Base-by-base conservation (phyloP, 352 stramenopile genomes). In the Globisporangium okanoganense region DNA sequence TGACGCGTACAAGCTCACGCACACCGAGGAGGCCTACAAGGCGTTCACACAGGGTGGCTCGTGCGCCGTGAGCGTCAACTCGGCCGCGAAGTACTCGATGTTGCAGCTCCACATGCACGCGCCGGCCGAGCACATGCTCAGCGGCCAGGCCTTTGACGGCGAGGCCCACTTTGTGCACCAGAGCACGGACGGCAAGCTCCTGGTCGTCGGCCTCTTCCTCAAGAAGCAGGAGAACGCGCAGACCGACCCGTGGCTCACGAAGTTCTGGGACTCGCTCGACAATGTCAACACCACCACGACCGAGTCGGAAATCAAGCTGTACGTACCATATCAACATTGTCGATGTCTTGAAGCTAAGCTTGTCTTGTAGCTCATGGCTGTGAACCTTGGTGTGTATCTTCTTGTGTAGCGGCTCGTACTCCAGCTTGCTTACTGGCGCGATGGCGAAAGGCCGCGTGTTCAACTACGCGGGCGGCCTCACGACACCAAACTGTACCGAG, bases 121-220 rank as follows among this genome's bases (percentile, higher is more conserved):
- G 12, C 71, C 71, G 2, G 45, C 66, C 3, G 74, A 83, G 55
- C 74, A 83, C 74, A 76, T 58, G 25, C 40, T 83, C 43, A 55
- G 69, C 35, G 74, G 74, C 44, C 73, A 76, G 40, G 60, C 60
- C 20, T 60, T 68, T 41, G 69, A 74, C 33, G 71, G 51, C 44
- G 74, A 78, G 43, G 52, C 73, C 18, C 74, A 83, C 58, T 79
- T 79, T 61, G 74, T 83, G 18, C 74, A 83, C 61, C 33, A 60
- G 31, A 43, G 38, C 25, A 50, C 48, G 18, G 33, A 58, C 36
- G 65, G 66, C 6, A 40, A 40, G 35, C 58, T 65, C 2, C 43
- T 72, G 3, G 69, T 76, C 18, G 53, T 76, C 22, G 65, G 65
- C 0, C 41, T 70, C 52, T 60, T 65, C 29, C 36, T 65, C 14